phyloP scores from a whole-genome alignment of 1,139 yeast genomes.

The Lodderomyces orthopsilosis region DNA sequence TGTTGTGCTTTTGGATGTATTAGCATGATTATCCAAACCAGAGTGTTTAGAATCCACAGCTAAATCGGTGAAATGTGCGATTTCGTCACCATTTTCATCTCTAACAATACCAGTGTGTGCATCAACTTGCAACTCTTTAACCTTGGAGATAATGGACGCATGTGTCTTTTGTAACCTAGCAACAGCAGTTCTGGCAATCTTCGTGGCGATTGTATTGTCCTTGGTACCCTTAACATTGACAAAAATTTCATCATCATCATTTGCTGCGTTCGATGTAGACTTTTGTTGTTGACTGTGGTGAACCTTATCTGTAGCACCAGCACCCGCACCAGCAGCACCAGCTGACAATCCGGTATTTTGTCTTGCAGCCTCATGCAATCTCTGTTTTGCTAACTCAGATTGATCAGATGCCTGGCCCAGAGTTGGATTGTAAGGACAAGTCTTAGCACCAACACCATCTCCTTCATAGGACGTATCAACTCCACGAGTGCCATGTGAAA shows the following conservation, averaged over 20 bases:
- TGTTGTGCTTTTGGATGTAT: not conserved
- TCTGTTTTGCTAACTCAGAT: constrained; percentile 12
- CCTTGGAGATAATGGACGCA: constrained; percentile 23
- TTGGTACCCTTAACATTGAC: constrained; percentile 33
- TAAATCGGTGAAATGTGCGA: constrained; percentile 15
- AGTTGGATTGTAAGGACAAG: constrained; percentile 3
- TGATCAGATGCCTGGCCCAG: constrained; percentile 7
- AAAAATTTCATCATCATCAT: constrained; percentile 16
- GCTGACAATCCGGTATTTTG: constrained; percentile 10
- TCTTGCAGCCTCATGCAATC: constrained; percentile 14
- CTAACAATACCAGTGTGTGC: constrained; percentile 30
- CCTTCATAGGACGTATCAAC: constrained; percentile 7
- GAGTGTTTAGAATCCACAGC: constrained; percentile 8
- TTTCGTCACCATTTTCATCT: constrained; percentile 26
- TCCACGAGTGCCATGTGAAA: constrained; percentile 10
- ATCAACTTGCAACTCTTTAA: constrained; percentile 30
- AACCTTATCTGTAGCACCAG: constrained; percentile 6
- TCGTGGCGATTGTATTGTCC: constrained; percentile 26
- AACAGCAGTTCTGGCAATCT: constrained; percentile 31
- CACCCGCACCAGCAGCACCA: constrained; percentile 12
- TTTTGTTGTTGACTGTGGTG: constrained; percentile 3
- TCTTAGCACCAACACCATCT: constrained; percentile 6
- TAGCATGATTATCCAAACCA: not conserved
- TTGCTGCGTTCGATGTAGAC: constrained; percentile 3
- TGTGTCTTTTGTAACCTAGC: constrained; percentile 23